phyloP scores from a whole-genome alignment of 192 early-diverging fungal genomes.

The Podila verticillata region DNA sequence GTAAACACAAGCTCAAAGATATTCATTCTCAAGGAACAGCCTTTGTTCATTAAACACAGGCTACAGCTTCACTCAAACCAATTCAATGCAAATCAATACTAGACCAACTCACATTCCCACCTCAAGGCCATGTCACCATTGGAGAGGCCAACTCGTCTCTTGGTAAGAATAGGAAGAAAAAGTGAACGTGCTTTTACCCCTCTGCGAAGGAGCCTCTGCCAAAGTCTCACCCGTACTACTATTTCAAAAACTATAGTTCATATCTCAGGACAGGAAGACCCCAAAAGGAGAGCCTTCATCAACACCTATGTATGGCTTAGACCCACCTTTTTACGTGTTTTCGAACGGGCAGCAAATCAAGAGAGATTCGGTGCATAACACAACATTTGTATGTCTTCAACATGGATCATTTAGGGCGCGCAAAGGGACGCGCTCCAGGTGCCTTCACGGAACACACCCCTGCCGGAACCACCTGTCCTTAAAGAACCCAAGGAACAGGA shows the following conservation, averaged over 20 bases:
- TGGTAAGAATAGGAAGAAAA: slow-evolving; percentile 9
- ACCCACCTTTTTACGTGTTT: not conserved
- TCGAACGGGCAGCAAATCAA: not conserved
- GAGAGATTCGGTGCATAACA: not conserved
- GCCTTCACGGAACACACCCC: slow-evolving; percentile 31
- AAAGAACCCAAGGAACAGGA: slow-evolving; percentile 14
- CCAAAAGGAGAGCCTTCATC: slow-evolving; percentile 21
- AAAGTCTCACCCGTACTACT: not conserved
- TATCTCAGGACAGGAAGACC: slow-evolving; percentile 33
- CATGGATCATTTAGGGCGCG: slow-evolving; percentile 14
- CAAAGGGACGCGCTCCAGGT: slow-evolving; percentile 22
- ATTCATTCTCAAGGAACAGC: not conserved
- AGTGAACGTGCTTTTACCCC: not conserved
- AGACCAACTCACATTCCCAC: slow-evolving; percentile 24
- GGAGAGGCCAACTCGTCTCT: slow-evolving; percentile 32
- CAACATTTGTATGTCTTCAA: too few relatives aligned
- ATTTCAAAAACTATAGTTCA: slow-evolving; percentile 17
- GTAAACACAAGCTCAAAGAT: not conserved
- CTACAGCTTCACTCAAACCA: not conserved
- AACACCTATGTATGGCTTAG: slow-evolving; percentile 29
- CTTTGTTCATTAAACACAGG: not conserved
- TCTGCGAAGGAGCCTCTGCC: too few relatives aligned
- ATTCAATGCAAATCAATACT: slow-evolving; percentile 1
- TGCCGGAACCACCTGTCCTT: slow-evolving; percentile 9
- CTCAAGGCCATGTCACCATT: slow-evolving; percentile 35